These are phyloP conservation scores for Elaeis guineensis DNA, from an alignment of 176 grass and related monocot species.

Conservation along the genomic window DNA sequence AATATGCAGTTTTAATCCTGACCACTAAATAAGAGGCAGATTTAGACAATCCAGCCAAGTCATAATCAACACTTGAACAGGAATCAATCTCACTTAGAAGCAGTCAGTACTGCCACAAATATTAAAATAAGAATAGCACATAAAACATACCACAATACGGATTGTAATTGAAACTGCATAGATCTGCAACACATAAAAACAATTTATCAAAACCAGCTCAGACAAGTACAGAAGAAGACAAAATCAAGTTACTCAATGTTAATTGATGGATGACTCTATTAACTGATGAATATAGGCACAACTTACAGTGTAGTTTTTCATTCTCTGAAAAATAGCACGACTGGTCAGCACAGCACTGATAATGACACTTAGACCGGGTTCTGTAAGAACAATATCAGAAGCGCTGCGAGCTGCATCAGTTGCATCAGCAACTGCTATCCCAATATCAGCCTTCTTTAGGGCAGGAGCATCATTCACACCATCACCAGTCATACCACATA, in stretches of 20 bases:
- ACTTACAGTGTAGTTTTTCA: conserved; percentile 88
- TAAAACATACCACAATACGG: conserved; percentile 77
- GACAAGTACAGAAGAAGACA: background rate
- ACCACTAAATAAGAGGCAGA: no score
- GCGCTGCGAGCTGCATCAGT: conserved; percentile 82
- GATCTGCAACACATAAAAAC: conserved; percentile 49
- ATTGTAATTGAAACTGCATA: conserved; percentile 96
- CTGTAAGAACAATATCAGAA: conserved; percentile 86
- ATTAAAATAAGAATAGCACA: no score
- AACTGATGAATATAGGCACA: background rate
- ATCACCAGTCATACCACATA: conserved; percentile 91
- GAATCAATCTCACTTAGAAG: no score
- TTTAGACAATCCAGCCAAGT: no score
- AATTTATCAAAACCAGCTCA: background rate
- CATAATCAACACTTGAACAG: no score
- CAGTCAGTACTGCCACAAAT: no score
- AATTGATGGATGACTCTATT: no score
- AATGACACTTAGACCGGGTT: conserved; percentile 84
- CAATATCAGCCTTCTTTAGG: conserved; percentile 90
- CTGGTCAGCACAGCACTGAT: conserved; percentile 89
- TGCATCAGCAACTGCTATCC: conserved; percentile 81
- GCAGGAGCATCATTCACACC: conserved; percentile 92
- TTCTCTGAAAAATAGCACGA: conserved; percentile 89
- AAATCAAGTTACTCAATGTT: no score
- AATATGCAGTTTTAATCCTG: no score